A percentile compares a stretch with the other conserved stretches of the same genome.
phyloP scores from a whole-genome alignment of 129 eudicot species.

The carrot (Daucus carota) region DNA sequence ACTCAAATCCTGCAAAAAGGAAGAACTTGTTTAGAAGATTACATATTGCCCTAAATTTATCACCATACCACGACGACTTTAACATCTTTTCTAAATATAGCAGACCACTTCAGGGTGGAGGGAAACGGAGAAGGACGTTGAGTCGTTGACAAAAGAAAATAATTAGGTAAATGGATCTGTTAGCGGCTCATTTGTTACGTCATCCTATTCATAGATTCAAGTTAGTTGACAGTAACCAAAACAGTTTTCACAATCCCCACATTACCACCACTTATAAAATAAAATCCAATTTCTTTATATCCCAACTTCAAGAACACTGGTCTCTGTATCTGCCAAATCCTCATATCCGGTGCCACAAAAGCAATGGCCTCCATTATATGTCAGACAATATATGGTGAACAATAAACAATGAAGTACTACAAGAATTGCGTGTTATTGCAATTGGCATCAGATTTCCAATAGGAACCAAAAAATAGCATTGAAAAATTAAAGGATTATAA shows the following conservation, averaged over 20 bases:
- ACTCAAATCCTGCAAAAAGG: slow-evolving; percentile 42
- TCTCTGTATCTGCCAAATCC: background rate
- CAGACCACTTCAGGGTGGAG: background rate
- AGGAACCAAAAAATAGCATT: background rate
- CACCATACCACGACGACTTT: background rate
- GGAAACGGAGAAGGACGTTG: background rate
- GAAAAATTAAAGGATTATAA: background rate
- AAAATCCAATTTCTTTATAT: background rate
- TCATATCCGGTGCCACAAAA: background rate
- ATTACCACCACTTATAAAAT: background rate
- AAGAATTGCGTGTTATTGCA: background rate
- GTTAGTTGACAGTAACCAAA: background rate
- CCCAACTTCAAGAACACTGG: background rate
- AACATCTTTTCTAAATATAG: too few relatives aligned
- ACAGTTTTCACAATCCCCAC: background rate
- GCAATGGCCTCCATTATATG: background rate
- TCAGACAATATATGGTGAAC: background rate
- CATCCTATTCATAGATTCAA: background rate
- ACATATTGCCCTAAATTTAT: background rate
- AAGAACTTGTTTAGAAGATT: background rate
- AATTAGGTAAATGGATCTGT: background rate
- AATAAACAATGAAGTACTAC: background rate
- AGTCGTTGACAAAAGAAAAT: background rate
- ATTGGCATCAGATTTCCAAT: background rate
- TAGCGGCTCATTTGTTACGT: background rate